Evolutionary conservation across 305 asterid genomes (phyloP).

Genomic region (Fraxinus velutina): DNA sequence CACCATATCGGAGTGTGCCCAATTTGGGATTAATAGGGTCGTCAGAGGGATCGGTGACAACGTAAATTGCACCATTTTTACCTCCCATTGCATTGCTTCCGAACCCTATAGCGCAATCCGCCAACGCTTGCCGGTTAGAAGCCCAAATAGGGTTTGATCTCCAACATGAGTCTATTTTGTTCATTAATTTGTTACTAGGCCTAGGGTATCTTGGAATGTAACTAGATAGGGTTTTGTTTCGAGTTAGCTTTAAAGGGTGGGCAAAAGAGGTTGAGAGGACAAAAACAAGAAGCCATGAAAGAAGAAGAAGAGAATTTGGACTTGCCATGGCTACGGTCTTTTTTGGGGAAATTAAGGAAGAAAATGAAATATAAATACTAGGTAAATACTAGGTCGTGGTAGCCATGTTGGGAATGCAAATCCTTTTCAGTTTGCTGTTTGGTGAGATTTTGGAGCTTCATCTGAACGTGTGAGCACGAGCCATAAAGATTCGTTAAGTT

Average conservation of each 20-base stretch:
- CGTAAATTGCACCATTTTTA: conserved; percentile 39
- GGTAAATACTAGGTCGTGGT: conserved; percentile 22
- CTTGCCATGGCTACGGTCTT: conserved; percentile 34
- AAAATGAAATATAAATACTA: conserved; percentile 13
- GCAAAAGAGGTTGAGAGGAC: conserved; percentile 23
- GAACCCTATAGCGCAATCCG: conserved; percentile 49
- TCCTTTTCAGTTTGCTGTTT: conserved; percentile 21
- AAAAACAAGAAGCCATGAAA: conserved; percentile 32
- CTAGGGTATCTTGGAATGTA: conserved; percentile 22
- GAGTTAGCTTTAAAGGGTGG: conserved; percentile 16
- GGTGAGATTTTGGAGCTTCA: conserved; percentile 32
- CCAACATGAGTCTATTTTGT: conserved; percentile 58
- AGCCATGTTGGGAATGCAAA: conserved; percentile 31
- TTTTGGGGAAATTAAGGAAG: background rate
- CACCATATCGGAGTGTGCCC: conserved; percentile 57
- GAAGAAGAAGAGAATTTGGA: conserved; percentile 25
- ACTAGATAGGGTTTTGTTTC: conserved; percentile 17
- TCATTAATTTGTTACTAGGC: conserved; percentile 30
- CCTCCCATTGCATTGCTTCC: conserved; percentile 52
- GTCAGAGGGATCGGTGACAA: conserved; percentile 51
- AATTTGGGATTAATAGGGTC: conserved; percentile 42
- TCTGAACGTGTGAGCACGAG: conserved; percentile 34
- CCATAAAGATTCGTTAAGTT: background rate
- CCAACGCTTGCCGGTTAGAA: conserved; percentile 35
- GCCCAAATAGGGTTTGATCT: conserved; percentile 45